Base-by-base conservation (phyloP, 306 rosid species). In the Prinsepia uniflora region DNA sequence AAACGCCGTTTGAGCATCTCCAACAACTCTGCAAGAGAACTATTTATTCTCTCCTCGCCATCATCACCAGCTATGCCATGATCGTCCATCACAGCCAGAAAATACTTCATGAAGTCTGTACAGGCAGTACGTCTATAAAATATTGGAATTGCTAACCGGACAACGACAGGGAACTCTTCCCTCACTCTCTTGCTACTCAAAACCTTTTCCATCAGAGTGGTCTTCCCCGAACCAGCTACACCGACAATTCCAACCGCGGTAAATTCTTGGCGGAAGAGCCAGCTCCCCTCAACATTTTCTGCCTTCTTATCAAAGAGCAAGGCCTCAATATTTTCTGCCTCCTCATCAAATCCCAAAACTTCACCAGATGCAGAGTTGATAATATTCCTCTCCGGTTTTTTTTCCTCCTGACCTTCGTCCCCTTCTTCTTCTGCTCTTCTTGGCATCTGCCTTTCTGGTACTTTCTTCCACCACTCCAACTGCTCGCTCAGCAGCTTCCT, bases 241-340 rank as follows among this genome's bases (percentile, higher is more conserved):
- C 81, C 81, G 12, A 39, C 11, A 46, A 77, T 22, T 53, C 81
- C 81, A 6, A 71, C 40, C 10, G 66, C 34, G 13, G 52, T 54
- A 10, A 56, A 56, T 5, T 39, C 61, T 10, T 4, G 12, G 44
- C 34, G 4, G 7, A 5, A 54, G 4, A 77, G 63, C 54, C 58
- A 47, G 4, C n/a, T n/a, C n/a, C 15, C 5, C 24, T 20, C 20
- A 15, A 56, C 63, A 10, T n/a, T 6, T 6, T 22, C 6, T 3
- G 4, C n/a, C n/a, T n/a, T n/a, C n/a, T n/a, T n/a, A n/a, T n/a
- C n/a, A n/a, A n/a, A n/a, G n/a, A n/a, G n/a, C n/a, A n/a, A n/a
- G n/a, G n/a, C n/a, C n/a, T n/a, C n/a, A n/a, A n/a, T n/a, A n/a
- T n/a, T n/a, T n/a, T n/a, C n/a, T n/a, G n/a, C 71, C 17, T 63